These are phyloP conservation scores for Ascoidea asiatica DNA, from an alignment of 805 yeast species.

Conservation along the genomic window DNA sequence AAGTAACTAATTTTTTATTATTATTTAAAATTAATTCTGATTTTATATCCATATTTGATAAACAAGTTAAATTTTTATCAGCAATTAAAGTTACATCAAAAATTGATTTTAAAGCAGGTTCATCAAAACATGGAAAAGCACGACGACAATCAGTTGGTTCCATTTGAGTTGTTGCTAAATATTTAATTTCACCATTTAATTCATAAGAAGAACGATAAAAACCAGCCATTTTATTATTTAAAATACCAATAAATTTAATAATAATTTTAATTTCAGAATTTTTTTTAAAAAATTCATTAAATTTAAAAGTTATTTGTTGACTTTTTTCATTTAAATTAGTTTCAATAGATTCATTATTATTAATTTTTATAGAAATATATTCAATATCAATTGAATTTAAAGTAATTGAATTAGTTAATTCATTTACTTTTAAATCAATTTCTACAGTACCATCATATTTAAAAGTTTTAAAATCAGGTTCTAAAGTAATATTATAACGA, in stretches of 20 bases:
- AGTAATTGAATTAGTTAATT: constrained; percentile 29
- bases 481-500: constrained; percentile 57
- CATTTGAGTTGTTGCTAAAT: constrained; percentile 75
- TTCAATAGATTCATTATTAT: constrained; percentile 20
- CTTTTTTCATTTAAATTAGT: constrained; percentile 33
- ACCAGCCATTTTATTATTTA: constrained; percentile 74
- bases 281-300: constrained; percentile 27
- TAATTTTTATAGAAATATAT: constrained; percentile 32
- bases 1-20: constrained; percentile 38
- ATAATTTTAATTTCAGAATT: constrained; percentile 30
- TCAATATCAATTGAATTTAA: constrained; percentile 58
- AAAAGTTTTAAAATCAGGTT: constrained; percentile 47
- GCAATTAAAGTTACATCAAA: constrained; percentile 54
- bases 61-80: constrained; percentile 38
- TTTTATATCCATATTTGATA: constrained; percentile 59
- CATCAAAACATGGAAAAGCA: constrained; percentile 81
- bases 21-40: constrained; percentile 29
- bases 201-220: constrained; percentile 60
- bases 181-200: constrained; percentile 46
- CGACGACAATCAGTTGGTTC: constrained; percentile 81
- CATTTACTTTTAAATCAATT: constrained; percentile 41
- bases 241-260: constrained; percentile 43
- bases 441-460: constrained; percentile 42
- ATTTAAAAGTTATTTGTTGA: constrained; percentile 51
- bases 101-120: constrained; percentile 67